Percentiles rank a stretch among this genome's conserved stretches.
Evolutionary conservation across 1,284 basidiomycete genomes (phyloP).

Genomic region (Cutaneotrichosporon curvatum): DNA sequence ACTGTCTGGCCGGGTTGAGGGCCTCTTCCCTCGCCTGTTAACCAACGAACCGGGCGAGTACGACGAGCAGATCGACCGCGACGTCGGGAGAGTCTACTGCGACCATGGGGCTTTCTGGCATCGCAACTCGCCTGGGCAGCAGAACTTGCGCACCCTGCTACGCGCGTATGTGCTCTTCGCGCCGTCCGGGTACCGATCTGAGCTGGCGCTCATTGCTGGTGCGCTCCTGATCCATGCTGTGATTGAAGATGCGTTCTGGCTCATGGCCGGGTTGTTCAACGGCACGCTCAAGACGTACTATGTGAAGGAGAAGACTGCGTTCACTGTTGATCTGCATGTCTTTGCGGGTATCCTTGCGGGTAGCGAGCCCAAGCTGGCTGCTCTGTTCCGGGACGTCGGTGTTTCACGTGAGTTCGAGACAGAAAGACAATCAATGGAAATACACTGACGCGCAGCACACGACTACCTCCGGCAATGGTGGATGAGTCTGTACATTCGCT

Average conservation of each 20-base stretch:
- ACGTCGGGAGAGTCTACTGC: constrained; percentile 48
- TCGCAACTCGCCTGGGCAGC: constrained; percentile 28
- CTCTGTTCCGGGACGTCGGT: constrained; percentile 50
- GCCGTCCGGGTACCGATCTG: constrained; percentile 63
- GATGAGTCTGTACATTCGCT: constrained; percentile 59
- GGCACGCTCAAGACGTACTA: constrained; percentile 70
- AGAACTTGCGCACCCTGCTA: constrained; percentile 39
- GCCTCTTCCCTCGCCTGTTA: constrained; percentile 62
- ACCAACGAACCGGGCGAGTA: constrained; percentile 55
- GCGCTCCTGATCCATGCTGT: constrained; percentile 72
- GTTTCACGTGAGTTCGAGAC: constrained; percentile 51
- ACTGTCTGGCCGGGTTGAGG: constrained; percentile 60
- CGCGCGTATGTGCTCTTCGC: constrained; percentile 40
- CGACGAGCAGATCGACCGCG: constrained; percentile 57
- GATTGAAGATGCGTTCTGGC: constrained; percentile 88
- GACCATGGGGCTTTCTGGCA: constrained; percentile 40
- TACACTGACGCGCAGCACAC: constrained; percentile 22
- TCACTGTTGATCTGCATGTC: constrained; percentile 72
- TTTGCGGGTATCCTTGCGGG: constrained; percentile 67
- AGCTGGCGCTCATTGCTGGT: constrained; percentile 65
- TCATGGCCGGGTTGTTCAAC: constrained; percentile 60
- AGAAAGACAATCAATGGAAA: too few species aligned
- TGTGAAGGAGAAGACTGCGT: constrained; percentile 58
- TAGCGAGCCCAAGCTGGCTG: constrained; percentile 59
- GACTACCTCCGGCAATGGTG: constrained; percentile 39